Percentiles rank a stretch among this genome's conserved stretches.
phyloP scores from a whole-genome alignment of 2,329 filamentous ascomycete species.

The Cladosporium sp. region DNA sequence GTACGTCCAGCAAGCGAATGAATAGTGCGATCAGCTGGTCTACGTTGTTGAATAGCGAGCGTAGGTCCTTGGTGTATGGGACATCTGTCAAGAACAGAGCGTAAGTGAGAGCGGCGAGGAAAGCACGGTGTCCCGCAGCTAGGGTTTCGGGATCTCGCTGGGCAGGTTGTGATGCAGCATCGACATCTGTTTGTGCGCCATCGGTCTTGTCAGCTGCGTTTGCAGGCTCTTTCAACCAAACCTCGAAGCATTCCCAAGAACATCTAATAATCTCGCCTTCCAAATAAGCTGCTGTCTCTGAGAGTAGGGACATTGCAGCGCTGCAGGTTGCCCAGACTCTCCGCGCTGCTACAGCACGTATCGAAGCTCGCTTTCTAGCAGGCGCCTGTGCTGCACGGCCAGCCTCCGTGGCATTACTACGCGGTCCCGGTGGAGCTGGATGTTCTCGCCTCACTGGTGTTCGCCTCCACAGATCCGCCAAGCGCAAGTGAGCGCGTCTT shows the following conservation, averaged over 20 bases:
- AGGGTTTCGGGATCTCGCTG: constrained; percentile 82
- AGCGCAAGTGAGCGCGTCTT: constrained; percentile 77
- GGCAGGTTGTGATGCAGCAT: not conserved
- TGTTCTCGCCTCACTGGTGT: constrained; percentile 75
- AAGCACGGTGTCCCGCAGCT: constrained; percentile 73
- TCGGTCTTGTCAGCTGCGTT: not conserved
- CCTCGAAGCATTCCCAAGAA: constrained; percentile 76
- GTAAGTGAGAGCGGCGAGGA: constrained; percentile 67
- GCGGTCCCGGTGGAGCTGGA: constrained; percentile 68
- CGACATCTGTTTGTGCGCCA: not conserved
- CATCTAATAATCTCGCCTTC: constrained; percentile 84
- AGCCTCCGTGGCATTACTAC: constrained; percentile 60
- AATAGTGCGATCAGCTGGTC: constrained; percentile 80
- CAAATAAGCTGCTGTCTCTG: constrained; percentile 82
- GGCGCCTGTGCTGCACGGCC: constrained; percentile 62
- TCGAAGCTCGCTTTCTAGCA: constrained; percentile 64
- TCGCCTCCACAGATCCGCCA: constrained; percentile 85
- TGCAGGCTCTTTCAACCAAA: constrained; percentile 54
- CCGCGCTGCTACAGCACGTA: constrained; percentile 68
- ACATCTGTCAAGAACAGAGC: constrained; percentile 66
- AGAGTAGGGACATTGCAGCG: constrained; percentile 83
- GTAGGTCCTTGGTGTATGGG: constrained; percentile 64
- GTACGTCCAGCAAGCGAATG: constrained; percentile 72
- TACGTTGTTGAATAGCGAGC: constrained; percentile 68
- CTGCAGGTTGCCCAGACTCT: constrained; percentile 88